Conservation (phyloP, 106 monocot species). For the Gastrodia elata region DNA sequence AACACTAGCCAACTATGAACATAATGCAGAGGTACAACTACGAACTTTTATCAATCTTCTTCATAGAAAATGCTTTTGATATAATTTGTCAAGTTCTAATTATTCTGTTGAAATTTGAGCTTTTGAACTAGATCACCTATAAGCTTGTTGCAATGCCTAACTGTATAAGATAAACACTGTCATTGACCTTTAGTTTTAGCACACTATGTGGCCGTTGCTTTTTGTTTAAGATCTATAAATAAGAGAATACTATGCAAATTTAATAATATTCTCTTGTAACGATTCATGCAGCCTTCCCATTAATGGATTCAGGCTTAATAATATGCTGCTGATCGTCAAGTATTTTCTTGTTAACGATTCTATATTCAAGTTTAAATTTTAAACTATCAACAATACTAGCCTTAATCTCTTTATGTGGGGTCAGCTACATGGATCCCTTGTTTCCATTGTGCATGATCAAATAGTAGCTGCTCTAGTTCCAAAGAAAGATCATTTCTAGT, state of each 20-base stretch:
- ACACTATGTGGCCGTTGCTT: not conserved
- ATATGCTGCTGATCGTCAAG: too few species aligned
- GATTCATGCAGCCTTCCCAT: too few species aligned
- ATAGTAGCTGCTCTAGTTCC: too few species aligned
- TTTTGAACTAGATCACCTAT: too few species aligned
- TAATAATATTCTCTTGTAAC: not conserved
- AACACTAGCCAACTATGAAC: constrained; percentile 63
- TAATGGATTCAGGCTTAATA: too few species aligned
- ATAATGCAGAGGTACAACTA: constrained; percentile 82
- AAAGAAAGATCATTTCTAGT: too few species aligned
- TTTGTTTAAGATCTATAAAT: not conserved
- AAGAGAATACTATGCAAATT: not conserved
- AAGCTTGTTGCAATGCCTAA: not conserved
- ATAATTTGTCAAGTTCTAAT: not conserved
- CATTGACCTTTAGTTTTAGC: not conserved
- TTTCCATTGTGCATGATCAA: too few species aligned
- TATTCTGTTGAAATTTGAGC: not conserved
- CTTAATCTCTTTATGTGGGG: too few species aligned
- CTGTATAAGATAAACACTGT: not conserved
- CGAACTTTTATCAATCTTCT: not conserved
- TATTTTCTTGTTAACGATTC: not conserved
- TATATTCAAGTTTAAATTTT: not conserved
- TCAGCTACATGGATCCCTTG: too few species aligned
- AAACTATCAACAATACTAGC: too few species aligned
- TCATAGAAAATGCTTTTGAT: not conserved